Conservation (phyloP, 2,329 filamentous ascomycete genomes). For the Diaporthe longicolla region DNA sequence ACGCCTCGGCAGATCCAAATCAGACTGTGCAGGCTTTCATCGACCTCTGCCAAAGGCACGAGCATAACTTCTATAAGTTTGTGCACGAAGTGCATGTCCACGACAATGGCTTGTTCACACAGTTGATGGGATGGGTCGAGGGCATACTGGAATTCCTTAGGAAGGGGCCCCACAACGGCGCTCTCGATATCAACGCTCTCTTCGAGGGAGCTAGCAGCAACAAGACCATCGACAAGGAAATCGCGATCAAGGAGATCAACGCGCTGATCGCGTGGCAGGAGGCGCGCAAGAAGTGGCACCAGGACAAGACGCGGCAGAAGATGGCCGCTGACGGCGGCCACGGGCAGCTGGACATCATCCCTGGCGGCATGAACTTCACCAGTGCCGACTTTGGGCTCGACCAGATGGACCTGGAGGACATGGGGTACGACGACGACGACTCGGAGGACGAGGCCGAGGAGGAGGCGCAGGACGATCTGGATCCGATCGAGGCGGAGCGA, state of each 20-base stretch:
- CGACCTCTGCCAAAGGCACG: constrained; percentile 93
- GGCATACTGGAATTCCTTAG: constrained; percentile 94
- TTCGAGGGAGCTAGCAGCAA: constrained; percentile 84
- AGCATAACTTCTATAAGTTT: constrained; percentile 99
- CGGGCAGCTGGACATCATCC: constrained; percentile 63
- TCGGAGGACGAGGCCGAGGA: constrained; percentile 73
- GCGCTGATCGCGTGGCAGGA: constrained; percentile 93
- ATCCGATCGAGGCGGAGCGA: constrained; percentile 90
- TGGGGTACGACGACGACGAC: constrained; percentile 80
- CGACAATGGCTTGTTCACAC: constrained; percentile 95
- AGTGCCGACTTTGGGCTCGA: constrained; percentile 92
- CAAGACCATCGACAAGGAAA: constrained; percentile 77
- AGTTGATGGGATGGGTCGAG: constrained; percentile 98
- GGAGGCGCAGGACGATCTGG: constrained; percentile 82
- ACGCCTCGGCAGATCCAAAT: constrained; percentile 95
- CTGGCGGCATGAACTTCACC: constrained; percentile 75
- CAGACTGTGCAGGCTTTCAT: constrained; percentile 99
- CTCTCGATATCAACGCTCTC: constrained; percentile 93
- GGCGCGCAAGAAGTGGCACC: constrained; percentile 96
- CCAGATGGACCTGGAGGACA: constrained; percentile 86
- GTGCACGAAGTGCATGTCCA: constrained; percentile 98
- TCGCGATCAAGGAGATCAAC: constrained; percentile 85
- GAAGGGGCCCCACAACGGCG: constrained; percentile 86
- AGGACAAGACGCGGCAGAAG: constrained; percentile 97
- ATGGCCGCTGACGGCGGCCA: constrained; percentile 88